These are phyloP conservation scores for Exsudoporus frostii DNA, from an alignment of 768 basidiomycete species.

Conservation along the genomic window DNA sequence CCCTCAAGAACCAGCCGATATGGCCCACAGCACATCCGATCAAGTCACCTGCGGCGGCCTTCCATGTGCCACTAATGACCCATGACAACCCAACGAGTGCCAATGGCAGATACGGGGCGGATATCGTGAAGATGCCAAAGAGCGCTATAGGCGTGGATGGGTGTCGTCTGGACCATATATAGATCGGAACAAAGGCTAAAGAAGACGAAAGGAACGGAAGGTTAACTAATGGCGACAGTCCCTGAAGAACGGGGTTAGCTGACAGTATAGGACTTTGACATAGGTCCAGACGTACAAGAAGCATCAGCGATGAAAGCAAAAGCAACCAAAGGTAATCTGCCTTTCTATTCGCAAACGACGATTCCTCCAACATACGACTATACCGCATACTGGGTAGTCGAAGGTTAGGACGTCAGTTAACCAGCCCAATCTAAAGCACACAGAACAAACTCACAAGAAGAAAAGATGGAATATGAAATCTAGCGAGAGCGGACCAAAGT, in stretches of 20 bases:
- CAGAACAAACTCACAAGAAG: constrained; percentile 76
- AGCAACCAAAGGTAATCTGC: constrained; percentile 98
- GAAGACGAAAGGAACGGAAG: constrained; percentile 92
- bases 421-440: not conserved
- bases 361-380: constrained; percentile 95
- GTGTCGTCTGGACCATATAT: constrained; percentile 94
- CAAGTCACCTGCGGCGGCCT: constrained; percentile 77
- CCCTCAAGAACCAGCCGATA: constrained; percentile 78
- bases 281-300: constrained; percentile 57
- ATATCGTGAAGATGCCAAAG: constrained; percentile 92
- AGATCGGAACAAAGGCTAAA: constrained; percentile 92
- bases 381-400: constrained; percentile 80
- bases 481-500: constrained; percentile 89
- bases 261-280: not conserved
- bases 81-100: constrained; percentile 88
- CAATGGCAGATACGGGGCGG: constrained; percentile 91
- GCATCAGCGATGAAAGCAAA: constrained; percentile 75
- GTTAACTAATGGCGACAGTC: constrained; percentile 82
- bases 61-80: constrained; percentile 80
- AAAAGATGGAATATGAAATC: constrained; percentile 97
- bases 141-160: constrained; percentile 94
- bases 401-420: not conserved
- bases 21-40: constrained; percentile 87
- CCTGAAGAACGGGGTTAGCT: constrained; percentile 37
- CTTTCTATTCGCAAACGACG: constrained; percentile 84